Conservation (phyloP, 2,329 filamentous ascomycete species). For the Pseudocercospora eumusae region DNA sequence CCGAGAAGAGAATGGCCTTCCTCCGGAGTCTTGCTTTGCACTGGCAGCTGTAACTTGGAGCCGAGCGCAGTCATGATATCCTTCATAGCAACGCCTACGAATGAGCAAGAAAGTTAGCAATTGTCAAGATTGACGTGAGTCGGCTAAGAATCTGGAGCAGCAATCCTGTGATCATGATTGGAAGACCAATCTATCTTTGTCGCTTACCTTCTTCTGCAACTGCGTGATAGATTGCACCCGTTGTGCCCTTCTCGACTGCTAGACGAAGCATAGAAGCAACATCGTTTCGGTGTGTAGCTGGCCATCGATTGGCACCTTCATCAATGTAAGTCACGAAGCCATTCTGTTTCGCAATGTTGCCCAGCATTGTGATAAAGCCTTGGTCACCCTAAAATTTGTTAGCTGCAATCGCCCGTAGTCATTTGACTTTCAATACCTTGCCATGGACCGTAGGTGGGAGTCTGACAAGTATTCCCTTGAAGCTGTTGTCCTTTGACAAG, state of each 20-base stretch:
- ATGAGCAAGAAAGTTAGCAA: background rate
- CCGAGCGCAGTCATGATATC: slow-evolving; percentile 18
- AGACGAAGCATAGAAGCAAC: slow-evolving; percentile 47
- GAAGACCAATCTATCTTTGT: background rate
- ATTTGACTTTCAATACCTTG: slow-evolving; percentile 18
- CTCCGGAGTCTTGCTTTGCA: slow-evolving; percentile 29
- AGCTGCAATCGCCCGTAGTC: background rate
- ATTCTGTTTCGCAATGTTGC: slow-evolving; percentile 35
- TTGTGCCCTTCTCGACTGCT: slow-evolving; percentile 40
- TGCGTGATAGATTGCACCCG: slow-evolving; percentile 45
- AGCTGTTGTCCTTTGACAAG: slow-evolving; percentile 33
- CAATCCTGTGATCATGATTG: background rate
- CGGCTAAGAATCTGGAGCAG: background rate
- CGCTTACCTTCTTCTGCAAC: slow-evolving; percentile 30
- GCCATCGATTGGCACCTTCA: slow-evolving; percentile 36
- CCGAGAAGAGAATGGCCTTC: slow-evolving; percentile 37
- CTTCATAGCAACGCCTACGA: slow-evolving; percentile 16
- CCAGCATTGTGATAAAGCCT: slow-evolving; percentile 42
- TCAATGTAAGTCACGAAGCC: slow-evolving; percentile 40
- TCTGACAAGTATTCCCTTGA: slow-evolving; percentile 44
- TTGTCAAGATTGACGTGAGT: background rate
- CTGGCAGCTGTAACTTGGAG: slow-evolving; percentile 14
- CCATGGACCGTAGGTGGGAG: slow-evolving; percentile 52
- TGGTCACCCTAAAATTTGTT: slow-evolving; percentile 38
- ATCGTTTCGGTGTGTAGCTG: slow-evolving; percentile 48